phyloP scores from a whole-genome alignment of 192 early-diverging fungal species.

The Linderina pennispora region DNA sequence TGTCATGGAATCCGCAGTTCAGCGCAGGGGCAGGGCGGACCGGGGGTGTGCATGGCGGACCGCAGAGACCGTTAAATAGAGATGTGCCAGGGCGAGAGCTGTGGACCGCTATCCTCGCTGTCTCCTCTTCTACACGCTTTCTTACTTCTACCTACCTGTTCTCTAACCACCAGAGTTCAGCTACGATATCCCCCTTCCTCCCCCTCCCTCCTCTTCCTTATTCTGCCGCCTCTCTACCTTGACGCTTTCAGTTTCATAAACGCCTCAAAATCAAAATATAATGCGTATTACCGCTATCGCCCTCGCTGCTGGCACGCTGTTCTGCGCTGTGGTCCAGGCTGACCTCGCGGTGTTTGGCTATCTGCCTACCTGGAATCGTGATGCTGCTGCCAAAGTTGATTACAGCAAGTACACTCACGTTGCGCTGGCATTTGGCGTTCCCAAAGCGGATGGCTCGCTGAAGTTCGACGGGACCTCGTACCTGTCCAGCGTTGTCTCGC shows the following conservation, averaged over 20 bases:
- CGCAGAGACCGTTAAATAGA: no score
- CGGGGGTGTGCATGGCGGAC: no score
- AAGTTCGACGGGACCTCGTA: slow-evolving; percentile 5
- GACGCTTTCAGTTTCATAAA: background rate
- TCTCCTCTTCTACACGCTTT: background rate
- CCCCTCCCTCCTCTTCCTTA: background rate
- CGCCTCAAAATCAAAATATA: no score
- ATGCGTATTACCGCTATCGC: background rate
- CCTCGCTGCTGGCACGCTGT: background rate
- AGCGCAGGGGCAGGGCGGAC: no score
- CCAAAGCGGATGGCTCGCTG: slow-evolving; percentile 7
- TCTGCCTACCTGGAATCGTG: background rate
- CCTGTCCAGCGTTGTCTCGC: slow-evolving; percentile 4
- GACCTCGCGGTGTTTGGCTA: background rate
- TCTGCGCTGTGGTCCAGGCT: background rate
- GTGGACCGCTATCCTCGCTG: no score
- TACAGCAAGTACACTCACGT: slow-evolving; percentile 48
- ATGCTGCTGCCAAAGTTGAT: slow-evolving; percentile 6
- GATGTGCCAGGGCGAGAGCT: no score
- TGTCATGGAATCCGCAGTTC: no score
- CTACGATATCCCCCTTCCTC: no score
- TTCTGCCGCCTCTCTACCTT: background rate
- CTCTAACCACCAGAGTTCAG: background rate
- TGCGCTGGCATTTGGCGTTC: slow-evolving; percentile 51
- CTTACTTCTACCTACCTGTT: background rate